Percentiles rank a stretch among this genome's conserved stretches.
Evolutionary conservation across 208 protist species (phyloP).

Genomic region (Giardia duodenalis): DNA sequence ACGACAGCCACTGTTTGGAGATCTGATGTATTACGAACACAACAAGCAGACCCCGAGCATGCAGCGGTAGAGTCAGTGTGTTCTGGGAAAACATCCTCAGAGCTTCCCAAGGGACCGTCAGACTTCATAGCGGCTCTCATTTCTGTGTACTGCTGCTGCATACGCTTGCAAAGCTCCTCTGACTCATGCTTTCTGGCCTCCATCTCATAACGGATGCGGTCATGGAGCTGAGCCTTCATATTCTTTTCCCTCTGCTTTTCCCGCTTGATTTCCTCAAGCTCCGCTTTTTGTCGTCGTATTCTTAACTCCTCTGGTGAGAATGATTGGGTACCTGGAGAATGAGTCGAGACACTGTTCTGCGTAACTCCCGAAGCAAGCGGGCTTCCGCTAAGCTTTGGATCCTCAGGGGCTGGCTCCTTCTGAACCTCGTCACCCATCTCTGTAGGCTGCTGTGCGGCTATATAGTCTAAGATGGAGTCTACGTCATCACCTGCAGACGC

Average conservation of each 20-base stretch:
- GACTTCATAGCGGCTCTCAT: neutral
- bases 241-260: neutral
- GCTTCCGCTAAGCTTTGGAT: neutral
- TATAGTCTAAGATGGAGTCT: neutral
- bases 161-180: neutral
- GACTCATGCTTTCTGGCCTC: neutral
- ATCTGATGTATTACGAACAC: no score
- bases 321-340: no score
- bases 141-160: neutral
- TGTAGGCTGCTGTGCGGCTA: neutral
- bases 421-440: neutral
- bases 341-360: no score
- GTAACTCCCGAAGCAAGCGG: neutral
- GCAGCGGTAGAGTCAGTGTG: no score
- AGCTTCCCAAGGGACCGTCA: neutral
- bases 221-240: neutral
- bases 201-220: neutral
- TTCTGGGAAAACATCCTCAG: neutral
- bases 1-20: no score
- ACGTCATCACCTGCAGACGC: neutral
- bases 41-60: no score
- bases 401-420: neutral
- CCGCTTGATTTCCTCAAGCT: neutral
- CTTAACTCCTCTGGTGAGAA: neutral
- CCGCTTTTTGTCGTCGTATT: neutral